These are phyloP conservation scores for Aspergillus viridinutans DNA, from an alignment of 2,329 filamentous ascomycete species.

Conservation along the genomic window DNA sequence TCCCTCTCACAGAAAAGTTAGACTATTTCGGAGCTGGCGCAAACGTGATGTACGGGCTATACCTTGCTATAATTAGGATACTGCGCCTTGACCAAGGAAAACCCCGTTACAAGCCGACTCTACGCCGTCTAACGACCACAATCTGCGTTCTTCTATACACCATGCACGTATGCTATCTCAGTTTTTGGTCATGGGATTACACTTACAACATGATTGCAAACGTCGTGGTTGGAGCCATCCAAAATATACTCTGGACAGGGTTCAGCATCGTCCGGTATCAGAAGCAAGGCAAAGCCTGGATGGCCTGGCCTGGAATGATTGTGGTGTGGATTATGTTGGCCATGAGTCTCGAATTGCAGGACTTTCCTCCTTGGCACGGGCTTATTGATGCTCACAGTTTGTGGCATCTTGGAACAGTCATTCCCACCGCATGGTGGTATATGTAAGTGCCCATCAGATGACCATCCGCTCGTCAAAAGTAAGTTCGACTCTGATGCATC, in stretches of 20 bases:
- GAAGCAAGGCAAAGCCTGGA: conserved; percentile 70
- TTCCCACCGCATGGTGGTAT: conserved; percentile 86
- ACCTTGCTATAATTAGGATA: conserved; percentile 75
- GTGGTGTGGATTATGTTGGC: conserved; percentile 88
- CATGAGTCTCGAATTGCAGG: conserved; percentile 93
- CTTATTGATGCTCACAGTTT: conserved; percentile 89
- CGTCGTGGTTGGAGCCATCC: conserved; percentile 71
- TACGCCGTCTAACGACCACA: conserved; percentile 71
- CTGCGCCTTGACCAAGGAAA: conserved; percentile 68
- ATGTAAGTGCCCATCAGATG: conserved; percentile 60
- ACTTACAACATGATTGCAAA: conserved; percentile 98
- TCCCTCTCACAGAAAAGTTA: conserved; percentile 78
- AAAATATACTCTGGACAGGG: conserved; percentile 80
- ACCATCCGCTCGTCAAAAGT: not conserved
- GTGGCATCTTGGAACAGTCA: conserved; percentile 93
- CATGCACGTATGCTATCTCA: conserved; percentile 77
- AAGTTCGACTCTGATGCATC: conserved; percentile 19
- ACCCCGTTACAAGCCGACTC: conserved; percentile 45
- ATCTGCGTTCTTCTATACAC: conserved; percentile 68
- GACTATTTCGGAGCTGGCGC: conserved; percentile 95
- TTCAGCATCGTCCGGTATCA: conserved; percentile 75
- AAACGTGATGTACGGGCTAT: conserved; percentile 84
- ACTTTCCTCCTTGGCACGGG: conserved; percentile 81
- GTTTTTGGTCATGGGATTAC: conserved; percentile 87
- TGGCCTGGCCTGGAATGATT: conserved; percentile 82